Evolutionary conservation across 148 eudicot genomes (phyloP).

Genomic region (Chenopodium suecicum): DNA sequence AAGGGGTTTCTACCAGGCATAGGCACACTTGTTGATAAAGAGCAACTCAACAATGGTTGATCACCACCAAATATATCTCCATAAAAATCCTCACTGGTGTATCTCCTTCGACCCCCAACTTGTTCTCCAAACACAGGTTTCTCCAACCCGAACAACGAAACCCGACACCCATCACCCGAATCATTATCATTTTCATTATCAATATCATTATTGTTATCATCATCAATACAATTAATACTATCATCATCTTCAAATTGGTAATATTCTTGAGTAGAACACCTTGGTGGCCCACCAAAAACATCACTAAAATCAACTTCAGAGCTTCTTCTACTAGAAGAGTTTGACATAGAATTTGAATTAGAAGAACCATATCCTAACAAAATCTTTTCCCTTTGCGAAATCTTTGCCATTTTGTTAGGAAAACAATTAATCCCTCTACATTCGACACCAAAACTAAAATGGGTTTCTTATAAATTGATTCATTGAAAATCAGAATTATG

Average conservation of each 20-base stretch:
- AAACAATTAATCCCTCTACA: too few relatives aligned
- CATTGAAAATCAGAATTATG: not conserved
- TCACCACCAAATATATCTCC: slow-evolving; percentile 79
- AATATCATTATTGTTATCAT: slow-evolving; percentile 11
- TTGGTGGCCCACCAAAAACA: slow-evolving; percentile 94
- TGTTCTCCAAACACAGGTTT: slow-evolving; percentile 78
- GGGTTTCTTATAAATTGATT: not conserved
- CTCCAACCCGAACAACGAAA: slow-evolving; percentile 37
- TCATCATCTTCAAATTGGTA: slow-evolving; percentile 10
- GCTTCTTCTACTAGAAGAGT: slow-evolving; percentile 7
- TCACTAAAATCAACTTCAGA: slow-evolving; percentile 75
- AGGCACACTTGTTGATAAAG: slow-evolving; percentile 42
- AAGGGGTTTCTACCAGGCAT: slow-evolving; percentile 32
- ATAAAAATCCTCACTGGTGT: slow-evolving; percentile 60
- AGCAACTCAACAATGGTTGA: slow-evolving; percentile 49
- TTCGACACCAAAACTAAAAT: not conserved
- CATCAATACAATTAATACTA: slow-evolving; percentile 4
- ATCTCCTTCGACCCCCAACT: slow-evolving; percentile 37
- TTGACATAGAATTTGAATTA: slow-evolving; percentile 17
- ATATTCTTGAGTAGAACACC: slow-evolving; percentile 52
- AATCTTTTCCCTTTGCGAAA: slow-evolving; percentile 32
- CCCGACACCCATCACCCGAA: not conserved
- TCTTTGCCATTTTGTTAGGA: slow-evolving; percentile 29
- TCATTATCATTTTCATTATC: slow-evolving; percentile 9
- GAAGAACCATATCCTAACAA: slow-evolving; percentile 25